Evolutionary conservation across 352 stramenopile genomes (phyloP).

Genomic region (Globisporangium nunn): DNA sequence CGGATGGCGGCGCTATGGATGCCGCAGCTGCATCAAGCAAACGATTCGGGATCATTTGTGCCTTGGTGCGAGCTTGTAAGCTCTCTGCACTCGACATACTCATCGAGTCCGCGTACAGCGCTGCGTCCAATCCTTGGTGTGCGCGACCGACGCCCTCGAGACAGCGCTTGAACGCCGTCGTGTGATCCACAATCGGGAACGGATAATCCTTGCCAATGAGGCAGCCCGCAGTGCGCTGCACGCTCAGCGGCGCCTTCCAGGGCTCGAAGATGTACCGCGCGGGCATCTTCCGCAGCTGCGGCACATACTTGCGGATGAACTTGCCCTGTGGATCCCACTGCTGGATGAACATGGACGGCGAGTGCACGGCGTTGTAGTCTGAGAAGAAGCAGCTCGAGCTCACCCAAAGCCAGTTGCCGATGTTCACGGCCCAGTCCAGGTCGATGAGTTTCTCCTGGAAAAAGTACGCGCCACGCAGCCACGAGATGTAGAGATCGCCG

Average conservation of each 20-base stretch:
- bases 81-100: not conserved
- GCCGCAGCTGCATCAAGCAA: not conserved
- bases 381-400: slow-evolving; percentile 93
- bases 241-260: slow-evolving; percentile 89
- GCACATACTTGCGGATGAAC: slow-evolving; percentile 91
- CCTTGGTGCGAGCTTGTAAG: not conserved
- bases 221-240: slow-evolving; percentile 82
- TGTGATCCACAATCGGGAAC: slow-evolving; percentile 92
- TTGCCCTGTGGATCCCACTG: slow-evolving; percentile 89
- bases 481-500: slow-evolving; percentile 92
- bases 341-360: slow-evolving; percentile 87
- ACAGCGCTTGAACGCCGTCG: slow-evolving; percentile 85
- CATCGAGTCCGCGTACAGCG: slow-evolving; percentile 2
- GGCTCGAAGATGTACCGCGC: slow-evolving; percentile 96
- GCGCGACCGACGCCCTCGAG: slow-evolving; percentile 82
- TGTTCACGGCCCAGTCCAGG: slow-evolving; percentile 94
- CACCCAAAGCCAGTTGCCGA: slow-evolving; percentile 97
- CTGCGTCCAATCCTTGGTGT: slow-evolving; percentile 6
- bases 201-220: slow-evolving; percentile 94
- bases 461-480: slow-evolving; percentile 85
- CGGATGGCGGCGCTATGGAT: not conserved
- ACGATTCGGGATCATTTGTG: not conserved
- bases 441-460: slow-evolving; percentile 93
- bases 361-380: slow-evolving; percentile 94
- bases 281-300: slow-evolving; percentile 86